Base-by-base conservation (phyloP, 1,284 basidiomycete genomes). In the Boletellus deceptivus region DNA sequence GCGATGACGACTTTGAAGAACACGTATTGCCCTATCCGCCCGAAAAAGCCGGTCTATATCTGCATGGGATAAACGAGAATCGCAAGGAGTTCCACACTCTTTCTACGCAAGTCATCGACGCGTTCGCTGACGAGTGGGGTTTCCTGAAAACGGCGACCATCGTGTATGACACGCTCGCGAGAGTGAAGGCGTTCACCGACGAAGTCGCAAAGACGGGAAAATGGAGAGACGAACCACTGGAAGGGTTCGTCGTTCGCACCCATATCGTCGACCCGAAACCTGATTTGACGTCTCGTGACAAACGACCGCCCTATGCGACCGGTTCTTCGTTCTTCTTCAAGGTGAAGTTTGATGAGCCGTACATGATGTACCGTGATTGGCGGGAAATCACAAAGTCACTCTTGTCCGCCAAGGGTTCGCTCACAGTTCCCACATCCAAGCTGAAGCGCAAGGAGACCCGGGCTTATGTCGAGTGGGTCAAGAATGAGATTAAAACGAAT, bases 341-440 rank as follows among this genome's bases (percentile, higher is more conserved):
- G 70, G 82, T 99, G 73, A 99, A 99, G 70, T 99, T 98, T 68
- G 94, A 98, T 70, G 93, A 99, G 67, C 96, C 96, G 0, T 99
- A 99, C 68, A 85, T 98, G 75, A 96, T 97, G 84, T 98, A 98
- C 71, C 86, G 97, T 45, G 92, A 98, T 67, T 99, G 94, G 94
- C 79, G 97, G 48, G 97, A 99, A 71, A 78, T 96, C 45, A 98
- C 97, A 7, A 89, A 93, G 63, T 73, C 69, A 17, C 74, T 96
- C 29, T 75, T 97, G 6, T 72, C 76, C 1, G 52, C 62, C 40
- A 65, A 65, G 20, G 63, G 60, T 38, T 50, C 70, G 5, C 57
- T 68, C 8, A 70, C 68, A 20, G 64, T 87, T n/a, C 78, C 83
- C 3, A 80, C 80, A 65, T 70, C 71, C 43, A 89, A 83, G 70